A percentile compares a stretch with the other conserved stretches of the same genome.
Conservation (phyloP, 345 rosid species). For the Arabis alpina region DNA sequence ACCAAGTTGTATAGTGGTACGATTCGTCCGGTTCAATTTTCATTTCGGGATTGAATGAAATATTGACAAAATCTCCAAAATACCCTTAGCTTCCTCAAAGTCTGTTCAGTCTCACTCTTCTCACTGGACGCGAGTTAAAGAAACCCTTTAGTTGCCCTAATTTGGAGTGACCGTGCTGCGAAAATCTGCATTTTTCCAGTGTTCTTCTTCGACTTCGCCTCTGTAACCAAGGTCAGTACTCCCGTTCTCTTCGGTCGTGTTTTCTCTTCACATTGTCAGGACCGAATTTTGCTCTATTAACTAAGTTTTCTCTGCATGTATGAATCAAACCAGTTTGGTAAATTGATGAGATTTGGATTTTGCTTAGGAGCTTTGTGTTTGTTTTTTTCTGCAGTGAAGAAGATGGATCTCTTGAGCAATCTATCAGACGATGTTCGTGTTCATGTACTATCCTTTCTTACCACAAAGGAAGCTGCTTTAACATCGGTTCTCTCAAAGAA, state of each 20-base stretch:
- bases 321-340: background rate
- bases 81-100: no score
- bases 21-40: background rate
- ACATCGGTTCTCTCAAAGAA: slow-evolving; percentile 29
- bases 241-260: no score
- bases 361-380: background rate
- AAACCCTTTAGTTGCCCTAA: background rate
- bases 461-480: slow-evolving; percentile 27
- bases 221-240: no score
- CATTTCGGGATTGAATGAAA: background rate
- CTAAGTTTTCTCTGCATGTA: background rate
- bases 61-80: background rate
- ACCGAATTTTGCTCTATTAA: background rate
- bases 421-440: slow-evolving; percentile 15
- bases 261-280: background rate
- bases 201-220: background rate
- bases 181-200: background rate
- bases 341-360: background rate
- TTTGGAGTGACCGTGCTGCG: background rate
- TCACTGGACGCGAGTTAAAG: background rate
- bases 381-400: background rate
- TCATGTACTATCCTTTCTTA: slow-evolving; percentile 24
- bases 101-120: no score
- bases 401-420: slow-evolving; percentile 29
- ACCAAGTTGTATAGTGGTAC: no score